Conservation (phyloP, 2,329 filamentous ascomycete species). For the Trichoderma breve region DNA sequence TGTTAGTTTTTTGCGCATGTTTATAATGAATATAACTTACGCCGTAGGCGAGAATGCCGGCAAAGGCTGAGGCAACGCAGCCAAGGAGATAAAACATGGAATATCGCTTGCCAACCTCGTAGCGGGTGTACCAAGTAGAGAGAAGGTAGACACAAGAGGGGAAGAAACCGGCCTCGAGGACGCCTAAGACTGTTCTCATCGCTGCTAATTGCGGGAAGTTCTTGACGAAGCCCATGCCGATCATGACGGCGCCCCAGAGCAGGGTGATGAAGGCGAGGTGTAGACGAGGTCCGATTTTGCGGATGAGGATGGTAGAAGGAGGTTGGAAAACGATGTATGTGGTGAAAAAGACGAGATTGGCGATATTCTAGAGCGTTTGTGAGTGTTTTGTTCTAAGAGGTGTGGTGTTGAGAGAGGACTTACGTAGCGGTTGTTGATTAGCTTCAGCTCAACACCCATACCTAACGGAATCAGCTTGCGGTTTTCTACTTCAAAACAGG, state of each 20-base stretch:
- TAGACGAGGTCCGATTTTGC: conserved; percentile 61
- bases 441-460: conserved; percentile 11
- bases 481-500: background rate
- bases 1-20: background rate
- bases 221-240: conserved; percentile 63
- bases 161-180: conserved; percentile 71
- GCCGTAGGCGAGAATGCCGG: conserved; percentile 68
- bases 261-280: conserved; percentile 55
- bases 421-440: conserved; percentile 48
- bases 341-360: conserved; percentile 72
- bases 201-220: conserved; percentile 52
- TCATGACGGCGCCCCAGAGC: conserved; percentile 60
- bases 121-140: conserved; percentile 71
- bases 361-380: conserved; percentile 49
- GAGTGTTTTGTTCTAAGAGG: background rate
- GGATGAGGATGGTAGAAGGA: conserved; percentile 66
- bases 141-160: conserved; percentile 68
- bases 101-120: conserved; percentile 68
- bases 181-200: conserved; percentile 58
- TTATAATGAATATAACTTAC: conserved; percentile 37
- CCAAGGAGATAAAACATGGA: conserved; percentile 68
- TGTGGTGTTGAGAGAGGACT: conserved; percentile 22
- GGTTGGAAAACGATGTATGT: conserved; percentile 71
- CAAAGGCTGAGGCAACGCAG: conserved; percentile 62
- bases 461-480: background rate